Evolutionary conservation across 225 moss, liverwort and hornwort genomes (phyloP).

Genomic region (Bryoerythrophyllum caledonicum): DNA sequence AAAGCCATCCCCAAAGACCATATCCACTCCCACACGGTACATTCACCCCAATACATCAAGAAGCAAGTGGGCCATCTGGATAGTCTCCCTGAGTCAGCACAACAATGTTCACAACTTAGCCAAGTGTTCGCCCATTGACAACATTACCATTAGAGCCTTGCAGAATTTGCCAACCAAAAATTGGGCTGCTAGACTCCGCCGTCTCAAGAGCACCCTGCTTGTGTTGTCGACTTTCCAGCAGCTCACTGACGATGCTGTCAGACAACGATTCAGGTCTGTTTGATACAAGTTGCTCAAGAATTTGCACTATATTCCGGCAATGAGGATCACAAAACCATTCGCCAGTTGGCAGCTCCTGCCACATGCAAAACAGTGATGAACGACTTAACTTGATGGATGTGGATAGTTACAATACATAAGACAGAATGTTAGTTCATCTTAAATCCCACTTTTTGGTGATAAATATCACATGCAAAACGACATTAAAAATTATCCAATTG

Average conservation of each 20-base stretch:
- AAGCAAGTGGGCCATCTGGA: too few relatives aligned
- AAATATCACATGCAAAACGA: neutral
- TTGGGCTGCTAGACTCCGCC: conserved; percentile 39
- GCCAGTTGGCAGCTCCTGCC: conserved; percentile 80
- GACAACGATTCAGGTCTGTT: conserved; percentile 77
- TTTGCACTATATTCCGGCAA: conserved; percentile 65
- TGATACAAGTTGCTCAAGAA: conserved; percentile 65
- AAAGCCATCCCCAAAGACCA: too few relatives aligned
- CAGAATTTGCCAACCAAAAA: conserved; percentile 80
- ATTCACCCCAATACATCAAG: too few relatives aligned
- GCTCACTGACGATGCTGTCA: conserved; percentile 70
- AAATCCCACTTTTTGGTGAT: neutral
- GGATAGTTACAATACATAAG: conserved; percentile 2
- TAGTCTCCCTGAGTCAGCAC: too few relatives aligned
- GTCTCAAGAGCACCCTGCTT: conserved; percentile 42
- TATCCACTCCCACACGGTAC: too few relatives aligned
- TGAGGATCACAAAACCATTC: conserved; percentile 84
- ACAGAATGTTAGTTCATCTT: neutral
- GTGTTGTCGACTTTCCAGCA: conserved; percentile 54
- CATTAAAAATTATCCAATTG: neutral
- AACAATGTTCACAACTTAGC: conserved; percentile 76
- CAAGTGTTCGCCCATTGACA: conserved; percentile 66
- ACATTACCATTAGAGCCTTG: conserved; percentile 61
- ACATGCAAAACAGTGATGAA: conserved; percentile 20
- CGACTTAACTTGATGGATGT: neutral